Base-by-base conservation (phyloP, 768 basidiomycete species). In the Hypholoma sublateritium region DNA sequence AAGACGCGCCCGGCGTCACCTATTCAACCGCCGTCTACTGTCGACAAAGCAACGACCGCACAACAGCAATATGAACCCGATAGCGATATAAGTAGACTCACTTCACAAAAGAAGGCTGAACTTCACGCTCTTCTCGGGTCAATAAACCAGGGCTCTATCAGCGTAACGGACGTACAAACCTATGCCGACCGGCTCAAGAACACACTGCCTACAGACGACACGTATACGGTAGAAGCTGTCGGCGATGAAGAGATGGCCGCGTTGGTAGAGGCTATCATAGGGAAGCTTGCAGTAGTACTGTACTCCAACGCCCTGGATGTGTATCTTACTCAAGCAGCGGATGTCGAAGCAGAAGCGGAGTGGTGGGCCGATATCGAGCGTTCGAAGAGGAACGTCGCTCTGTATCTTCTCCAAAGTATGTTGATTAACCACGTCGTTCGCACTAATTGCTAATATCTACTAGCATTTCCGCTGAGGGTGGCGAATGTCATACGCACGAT, bases 321-420 rank as follows among this genome's bases (percentile, higher is more conserved):
- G 19, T 83, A 86, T 56, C 69, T 96, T 57, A 66, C 75, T 9
- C 84, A 91, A 64, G 91, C 94, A 1, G 75, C 82, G 8, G 69
- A 84, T 34, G 83, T 86, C 12, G 93, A 95, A 63, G 71, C 78
- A 6, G 91, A 94, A 64, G 84, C 90, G 17, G 83, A 89, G 44
- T 97, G 90, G 89, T 98, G 95, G 95, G 78, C 80, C 14, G 80
- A 84, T 25, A 69, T 89, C 41, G 86, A 88, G 59, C 78, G 83
- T 32, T 92, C 89, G 3, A 66, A 75, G 24, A 61, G 71, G 50
- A 80, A 77, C 17, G 77, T 87, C 9, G 79, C 80, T 3, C 73
- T 81, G 65, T 93, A 89, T 70, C 76, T 95, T 24, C 59, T 95
- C 1, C 90, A 95, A 75, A 91, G 93, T 95, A 65, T 63, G 87